A percentile compares a stretch with the other conserved stretches of the same genome.
These are phyloP conservation scores for Rossbeevera mucosa DNA, from an alignment of 768 basidiomycete genomes.

Conservation along the genomic window DNA sequence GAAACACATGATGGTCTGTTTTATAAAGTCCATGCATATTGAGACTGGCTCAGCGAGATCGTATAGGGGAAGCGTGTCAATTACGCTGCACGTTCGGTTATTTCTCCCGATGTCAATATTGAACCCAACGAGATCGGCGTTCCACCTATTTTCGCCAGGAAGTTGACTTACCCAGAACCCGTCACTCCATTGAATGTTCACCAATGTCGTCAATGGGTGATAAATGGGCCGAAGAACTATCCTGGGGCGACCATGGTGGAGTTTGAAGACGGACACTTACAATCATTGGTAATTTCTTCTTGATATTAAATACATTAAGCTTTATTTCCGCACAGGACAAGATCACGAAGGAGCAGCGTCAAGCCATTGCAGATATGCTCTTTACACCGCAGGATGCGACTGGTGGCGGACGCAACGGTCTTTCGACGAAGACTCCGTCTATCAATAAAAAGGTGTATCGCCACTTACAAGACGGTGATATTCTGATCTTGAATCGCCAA, in stretches of 20 bases:
- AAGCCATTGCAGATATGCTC: slow-evolving; percentile 92
- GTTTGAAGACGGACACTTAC: slow-evolving; percentile 87
- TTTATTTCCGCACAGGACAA: slow-evolving; percentile 56
- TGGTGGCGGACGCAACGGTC: slow-evolving; percentile 42
- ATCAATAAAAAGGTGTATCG: slow-evolving; percentile 98
- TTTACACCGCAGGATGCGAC: slow-evolving; percentile 81
- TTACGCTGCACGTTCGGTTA: slow-evolving; percentile 99
- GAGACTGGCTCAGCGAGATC: not conserved
- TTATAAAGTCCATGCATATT: not conserved
- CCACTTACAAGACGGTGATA: slow-evolving; percentile 91
- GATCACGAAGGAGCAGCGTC: slow-evolving; percentile 81
- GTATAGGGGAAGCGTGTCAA: slow-evolving; percentile 96
- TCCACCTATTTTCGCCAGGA: slow-evolving; percentile 94
- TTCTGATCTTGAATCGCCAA: slow-evolving; percentile 93
- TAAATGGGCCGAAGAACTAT: slow-evolving; percentile 81
- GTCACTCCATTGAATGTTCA: slow-evolving; percentile 90
- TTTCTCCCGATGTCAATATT: slow-evolving; percentile 98
- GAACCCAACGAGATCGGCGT: slow-evolving; percentile 98
- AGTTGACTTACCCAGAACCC: slow-evolving; percentile 95
- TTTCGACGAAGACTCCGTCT: slow-evolving; percentile 72
- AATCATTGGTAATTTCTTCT: slow-evolving; percentile 58
- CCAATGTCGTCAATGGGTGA: slow-evolving; percentile 83
- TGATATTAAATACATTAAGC: slow-evolving; percentile 1
- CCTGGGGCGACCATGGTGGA: slow-evolving; percentile 95
- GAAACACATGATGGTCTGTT: slow-evolving; percentile 95